Evolutionary conservation across 2,329 filamentous ascomycete genomes (phyloP), one percentile per base, ranked within the genome.

Genomic region (Penicillium sp.): DNA sequence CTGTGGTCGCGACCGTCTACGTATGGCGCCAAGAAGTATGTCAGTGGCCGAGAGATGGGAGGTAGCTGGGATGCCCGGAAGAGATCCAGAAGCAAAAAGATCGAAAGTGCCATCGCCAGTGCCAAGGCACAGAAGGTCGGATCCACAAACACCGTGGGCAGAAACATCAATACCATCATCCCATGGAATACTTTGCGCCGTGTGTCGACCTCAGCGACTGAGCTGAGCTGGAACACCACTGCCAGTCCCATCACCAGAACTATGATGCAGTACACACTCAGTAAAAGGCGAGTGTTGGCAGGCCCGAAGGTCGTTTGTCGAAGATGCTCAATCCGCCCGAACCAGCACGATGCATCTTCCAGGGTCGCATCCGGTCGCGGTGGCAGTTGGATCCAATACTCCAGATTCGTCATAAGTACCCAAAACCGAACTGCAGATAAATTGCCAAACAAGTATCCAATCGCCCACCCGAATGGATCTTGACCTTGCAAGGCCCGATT

Each of bases 131-230:
- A 87, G 73, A 91, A 98, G 42, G 88, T 82, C 1, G 95, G 93
- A 72, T 99, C 95, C 62, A 98, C 78, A 71, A 87, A 97, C 2
- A 89, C 90, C 1, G 91, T 87, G 0, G 95, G 93, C 2, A 98
- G 82, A 55, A 99, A 88, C 91, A 99, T 97, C 55, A 87, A 87
- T 8, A 98, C 93, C 90, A 98, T 98, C 83, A 93, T 96, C 65
- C 96, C 96, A 74, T 99, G 95, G 73, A 99, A 99, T 25, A 98
- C 91, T 75, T 99, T 99, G 50, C 95, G 87, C 50, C 95, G 86
- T 1, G 95, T 99, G 76, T 99, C 95, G 47, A 99, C 93, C 75
- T 97, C 93, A 64, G 90, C 93, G 50, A 91, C 80, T 3, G 86
- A 80, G 42, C 89, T 90, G 37, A 96, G 83, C 43, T 83, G 85